Evolutionary conservation across 495 filamentous ascomycete species (phyloP), one percentile per base, ranked within the genome.

Genomic region (Glutinoglossum americanum): DNA sequence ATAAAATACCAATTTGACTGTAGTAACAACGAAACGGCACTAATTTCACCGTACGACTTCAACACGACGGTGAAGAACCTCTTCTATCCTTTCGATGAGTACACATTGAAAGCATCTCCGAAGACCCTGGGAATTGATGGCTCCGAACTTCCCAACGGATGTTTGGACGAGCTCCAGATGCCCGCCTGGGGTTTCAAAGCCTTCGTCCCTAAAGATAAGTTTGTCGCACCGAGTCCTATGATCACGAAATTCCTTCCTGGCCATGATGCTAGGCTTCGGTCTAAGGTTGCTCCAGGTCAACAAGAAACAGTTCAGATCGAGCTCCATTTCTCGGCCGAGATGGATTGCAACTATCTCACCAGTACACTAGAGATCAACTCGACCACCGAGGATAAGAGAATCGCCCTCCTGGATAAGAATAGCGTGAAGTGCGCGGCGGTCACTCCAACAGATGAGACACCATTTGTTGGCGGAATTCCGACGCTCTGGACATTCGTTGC

Each of bases 221-320:
- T 73, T 59, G 60, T 75, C 2, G 55, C 62, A 17, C 78, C 79
- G 21, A 67, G 70, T 1, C 82, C 82, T 3, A 78, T 80, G 69
- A 79, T 86, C 61, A 85, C 82, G 13, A 72, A 73, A 51, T 80
- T 85, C 60, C 57, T 66, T 0, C 83, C 82, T 0, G 80, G 81
- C 4, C 82, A 86, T 61, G 82, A 86, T 59, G 59, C 63, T 0
- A 77, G 80, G 0, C 55, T 83, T 0, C 63, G 75, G 6, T 82
- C 80, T 0, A 74, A 68, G 4, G 37, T 39, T 15, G 37, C 37
- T 39, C 66, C 73, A 0, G 69, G 65, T 33, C 68, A 74, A 47
- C 61, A 68, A 7, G 74, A 82, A 47, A 63, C 65, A 1, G 62
- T 81, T 3, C 60, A 71, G 3, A 63, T 82, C 44, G 65, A 73